Evolutionary conservation across 345 rosid species (phyloP).

Genomic region (Combretum micranthum): DNA sequence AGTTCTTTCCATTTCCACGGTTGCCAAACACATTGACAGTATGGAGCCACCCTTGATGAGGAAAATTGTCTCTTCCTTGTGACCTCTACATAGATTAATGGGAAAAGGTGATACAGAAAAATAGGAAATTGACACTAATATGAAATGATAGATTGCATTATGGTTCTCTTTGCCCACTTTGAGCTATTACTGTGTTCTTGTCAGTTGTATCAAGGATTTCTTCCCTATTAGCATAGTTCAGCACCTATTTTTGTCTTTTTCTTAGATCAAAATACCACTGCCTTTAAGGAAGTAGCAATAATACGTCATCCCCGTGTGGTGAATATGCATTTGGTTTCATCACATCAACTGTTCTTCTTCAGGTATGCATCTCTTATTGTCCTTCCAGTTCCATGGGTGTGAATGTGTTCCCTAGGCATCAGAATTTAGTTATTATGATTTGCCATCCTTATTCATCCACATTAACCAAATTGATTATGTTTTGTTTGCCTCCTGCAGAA

Average conservation of each 20-base stretch:
- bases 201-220: too few species aligned
- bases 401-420: too few species aligned
- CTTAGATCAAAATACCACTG: constrained; percentile 88
- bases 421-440: not conserved
- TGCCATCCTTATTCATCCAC: not conserved
- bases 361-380: constrained; percentile 34
- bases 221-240: constrained; percentile 1
- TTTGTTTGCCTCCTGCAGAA: constrained; percentile 26
- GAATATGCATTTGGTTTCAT: constrained; percentile 96
- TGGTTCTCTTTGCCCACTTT: too few species aligned
- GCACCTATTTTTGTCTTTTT: constrained; percentile 5
- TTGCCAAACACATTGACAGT: too few species aligned
- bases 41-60: too few species aligned
- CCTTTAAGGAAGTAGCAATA: constrained; percentile 94
- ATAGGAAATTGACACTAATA: too few species aligned
- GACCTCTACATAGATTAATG: too few species aligned
- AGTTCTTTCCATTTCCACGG: too few species aligned
- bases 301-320: constrained; percentile 90
- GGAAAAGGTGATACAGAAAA: too few species aligned
- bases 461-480: constrained; percentile 2
- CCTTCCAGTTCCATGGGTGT: not conserved
- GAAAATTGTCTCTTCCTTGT: too few species aligned
- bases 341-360: constrained; percentile 79
- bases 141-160: too few species aligned
- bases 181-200: too few species aligned